Percentiles rank a stretch among this genome's conserved stretches.
Conservation (phyloP, 2,329 filamentous ascomycete genomes). For the Fusarium sulawesiense region DNA sequence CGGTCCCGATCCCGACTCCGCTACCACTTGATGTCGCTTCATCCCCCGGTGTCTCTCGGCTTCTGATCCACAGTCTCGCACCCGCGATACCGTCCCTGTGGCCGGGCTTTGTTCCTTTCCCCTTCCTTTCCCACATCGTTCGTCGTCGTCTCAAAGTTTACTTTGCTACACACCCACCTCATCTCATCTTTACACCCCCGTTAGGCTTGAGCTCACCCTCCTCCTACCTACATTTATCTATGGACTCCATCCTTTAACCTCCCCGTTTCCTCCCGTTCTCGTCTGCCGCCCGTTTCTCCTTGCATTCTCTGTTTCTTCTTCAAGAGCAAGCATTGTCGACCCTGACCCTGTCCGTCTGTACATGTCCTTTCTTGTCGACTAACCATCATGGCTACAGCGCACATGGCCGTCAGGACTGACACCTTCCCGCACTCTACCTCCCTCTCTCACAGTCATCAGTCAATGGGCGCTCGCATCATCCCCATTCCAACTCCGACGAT, state of each 20-base stretch:
- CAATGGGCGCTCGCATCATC: conserved; percentile 65
- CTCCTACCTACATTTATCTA: conserved; percentile 30
- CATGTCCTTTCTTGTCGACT: conserved; percentile 39
- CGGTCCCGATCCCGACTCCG: conserved; percentile 38
- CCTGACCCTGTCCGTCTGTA: conserved; percentile 21
- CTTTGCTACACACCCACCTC: conserved; percentile 32
- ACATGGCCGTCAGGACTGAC: conserved; percentile 66
- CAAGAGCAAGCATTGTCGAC: conserved; percentile 28
- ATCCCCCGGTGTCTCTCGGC: conserved; percentile 32
- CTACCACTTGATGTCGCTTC: conserved; percentile 30
- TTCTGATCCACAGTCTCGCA: conserved; percentile 38
- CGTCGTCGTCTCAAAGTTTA: conserved; percentile 41
- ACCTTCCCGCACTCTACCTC: conserved; percentile 59
- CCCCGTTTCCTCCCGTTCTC: conserved; percentile 35
- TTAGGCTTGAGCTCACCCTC: conserved; percentile 31
- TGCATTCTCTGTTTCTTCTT: conserved; percentile 24
- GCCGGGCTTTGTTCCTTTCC: conserved; percentile 26
- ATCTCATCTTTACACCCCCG: conserved; percentile 25
- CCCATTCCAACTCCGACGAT: conserved; percentile 68
- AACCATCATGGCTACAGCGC: conserved; percentile 53
- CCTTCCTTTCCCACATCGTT: conserved; percentile 17
- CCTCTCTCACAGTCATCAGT: conserved; percentile 57
- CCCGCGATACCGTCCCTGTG: conserved; percentile 33
- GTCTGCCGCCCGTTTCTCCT: conserved; percentile 22
- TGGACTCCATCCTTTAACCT: conserved; percentile 37